Percentiles rank a stretch among this genome's conserved stretches.
phyloP scores from a whole-genome alignment of 192 early-diverging fungal genomes.

The Gaertneriomyces sp. region DNA sequence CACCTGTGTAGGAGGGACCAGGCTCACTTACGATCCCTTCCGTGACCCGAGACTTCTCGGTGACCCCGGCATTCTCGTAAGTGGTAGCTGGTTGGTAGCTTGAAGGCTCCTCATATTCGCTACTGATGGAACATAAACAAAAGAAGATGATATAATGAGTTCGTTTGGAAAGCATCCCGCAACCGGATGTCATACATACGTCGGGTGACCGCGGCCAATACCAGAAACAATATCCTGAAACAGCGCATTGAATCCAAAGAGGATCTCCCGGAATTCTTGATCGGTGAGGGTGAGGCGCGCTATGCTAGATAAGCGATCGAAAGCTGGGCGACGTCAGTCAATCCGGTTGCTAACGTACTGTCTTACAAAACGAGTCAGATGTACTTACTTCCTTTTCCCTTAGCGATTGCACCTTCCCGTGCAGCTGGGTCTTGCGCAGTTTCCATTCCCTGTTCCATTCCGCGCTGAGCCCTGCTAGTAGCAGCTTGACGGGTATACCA shows the following conservation, averaged over 20 bases:
- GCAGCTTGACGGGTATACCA: conserved; percentile 26
- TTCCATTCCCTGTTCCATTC: background rate
- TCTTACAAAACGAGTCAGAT: background rate
- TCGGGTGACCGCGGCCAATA: background rate
- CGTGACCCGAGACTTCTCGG: too few relatives aligned
- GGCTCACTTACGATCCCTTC: too few relatives aligned
- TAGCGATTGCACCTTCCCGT: too few relatives aligned
- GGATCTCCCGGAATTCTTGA: conserved; percentile 12
- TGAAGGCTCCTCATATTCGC: too few relatives aligned
- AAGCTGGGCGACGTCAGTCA: background rate
- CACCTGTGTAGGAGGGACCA: too few relatives aligned
- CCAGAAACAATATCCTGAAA: conserved; percentile 7
- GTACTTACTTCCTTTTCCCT: background rate
- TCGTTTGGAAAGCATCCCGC: too few relatives aligned
- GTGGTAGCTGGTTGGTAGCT: too few relatives aligned
- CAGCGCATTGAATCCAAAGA: conserved; percentile 4
- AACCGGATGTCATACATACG: too few relatives aligned
- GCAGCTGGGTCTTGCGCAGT: background rate
- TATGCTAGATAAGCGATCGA: conserved; percentile 4
- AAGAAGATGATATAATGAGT: too few relatives aligned
- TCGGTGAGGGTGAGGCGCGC: conserved; percentile 12
- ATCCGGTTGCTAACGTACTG: background rate
- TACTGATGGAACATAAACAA: too few relatives aligned
- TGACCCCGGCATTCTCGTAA: too few relatives aligned
- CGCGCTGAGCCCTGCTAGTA: background rate